Conservation (phyloP, 768 basidiomycete species). For the Lactarius trivialis region DNA sequence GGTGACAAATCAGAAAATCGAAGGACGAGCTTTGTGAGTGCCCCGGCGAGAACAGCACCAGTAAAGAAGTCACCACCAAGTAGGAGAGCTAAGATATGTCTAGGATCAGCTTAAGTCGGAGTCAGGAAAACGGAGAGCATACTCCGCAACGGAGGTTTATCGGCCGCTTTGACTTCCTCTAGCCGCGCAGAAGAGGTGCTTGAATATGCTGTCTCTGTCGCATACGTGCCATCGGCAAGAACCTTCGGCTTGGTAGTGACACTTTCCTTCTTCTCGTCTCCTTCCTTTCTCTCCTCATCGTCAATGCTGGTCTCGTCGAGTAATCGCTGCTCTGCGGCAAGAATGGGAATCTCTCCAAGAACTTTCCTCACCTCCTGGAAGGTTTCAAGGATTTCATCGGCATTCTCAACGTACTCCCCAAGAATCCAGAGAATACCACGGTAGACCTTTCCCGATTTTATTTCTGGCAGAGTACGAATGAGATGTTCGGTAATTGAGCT, state of each 20-base stretch:
- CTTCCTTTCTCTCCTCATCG: constrained; percentile 43
- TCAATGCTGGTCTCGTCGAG: constrained; percentile 70
- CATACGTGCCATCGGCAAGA: constrained; percentile 94
- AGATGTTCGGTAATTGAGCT: constrained; percentile 80
- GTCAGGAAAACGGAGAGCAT: constrained; percentile 24
- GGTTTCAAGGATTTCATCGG: constrained; percentile 59
- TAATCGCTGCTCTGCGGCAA: constrained; percentile 81
- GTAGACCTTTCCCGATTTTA: constrained; percentile 96
- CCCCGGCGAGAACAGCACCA: constrained; percentile 80
- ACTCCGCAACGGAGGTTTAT: constrained; percentile 88
- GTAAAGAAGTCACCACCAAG: constrained; percentile 98
- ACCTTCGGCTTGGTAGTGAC: constrained; percentile 62
- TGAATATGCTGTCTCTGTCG: constrained; percentile 89
- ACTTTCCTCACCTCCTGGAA: constrained; percentile 79
- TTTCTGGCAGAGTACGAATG: constrained; percentile 69
- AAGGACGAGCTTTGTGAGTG: constrained; percentile 87
- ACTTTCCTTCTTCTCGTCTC: constrained; percentile 41
- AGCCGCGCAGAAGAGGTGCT: constrained; percentile 53
- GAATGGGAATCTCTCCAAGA: constrained; percentile 94
- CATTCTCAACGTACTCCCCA: constrained; percentile 83
- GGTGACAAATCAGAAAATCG: constrained; percentile 49
- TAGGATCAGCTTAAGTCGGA: background rate
- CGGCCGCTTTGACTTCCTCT: constrained; percentile 78
- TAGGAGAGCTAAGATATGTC: constrained; percentile 53
- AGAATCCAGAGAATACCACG: constrained; percentile 96